These are phyloP conservation scores for Claviceps fusiformis DNA, from an alignment of 2,329 filamentous ascomycete species.

Conservation along the genomic window DNA sequence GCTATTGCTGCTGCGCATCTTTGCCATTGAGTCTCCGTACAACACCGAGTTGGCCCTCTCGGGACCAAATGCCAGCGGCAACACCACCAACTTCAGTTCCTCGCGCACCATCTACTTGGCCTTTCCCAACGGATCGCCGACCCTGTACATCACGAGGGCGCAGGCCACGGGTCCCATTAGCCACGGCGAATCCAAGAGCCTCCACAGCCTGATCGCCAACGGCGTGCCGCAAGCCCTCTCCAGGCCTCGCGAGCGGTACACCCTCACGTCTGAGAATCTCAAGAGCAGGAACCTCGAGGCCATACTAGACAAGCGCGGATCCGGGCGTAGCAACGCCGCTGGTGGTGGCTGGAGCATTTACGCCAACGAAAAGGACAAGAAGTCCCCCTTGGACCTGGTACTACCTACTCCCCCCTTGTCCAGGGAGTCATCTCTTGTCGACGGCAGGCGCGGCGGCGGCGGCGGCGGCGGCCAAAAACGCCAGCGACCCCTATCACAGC, in stretches of 20 bases:
- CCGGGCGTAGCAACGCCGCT: constrained; percentile 55
- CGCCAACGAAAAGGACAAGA: constrained; percentile 43
- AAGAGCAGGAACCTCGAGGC: constrained; percentile 58
- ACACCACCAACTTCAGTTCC: constrained; percentile 40
- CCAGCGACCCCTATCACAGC: constrained; percentile 10
- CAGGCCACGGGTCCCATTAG: constrained; percentile 28
- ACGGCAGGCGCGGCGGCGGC: constrained; percentile 6
- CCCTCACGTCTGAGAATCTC: constrained; percentile 53
- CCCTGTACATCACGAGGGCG: constrained; percentile 52
- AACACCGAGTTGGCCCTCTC: constrained; percentile 42
- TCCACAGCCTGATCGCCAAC: constrained; percentile 60
- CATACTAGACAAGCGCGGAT: constrained; percentile 54
- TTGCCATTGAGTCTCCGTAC: constrained; percentile 71
- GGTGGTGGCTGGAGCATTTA: constrained; percentile 73
- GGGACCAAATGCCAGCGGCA: constrained; percentile 16
- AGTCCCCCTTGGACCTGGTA: constrained; percentile 41
- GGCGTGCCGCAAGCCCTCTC: constrained; percentile 75
- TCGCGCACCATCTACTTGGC: constrained; percentile 65
- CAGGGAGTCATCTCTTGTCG: constrained; percentile 14
- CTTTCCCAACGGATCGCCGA: constrained; percentile 68
- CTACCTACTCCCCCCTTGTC: constrained; percentile 35
- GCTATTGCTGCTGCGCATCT: constrained; percentile 62
- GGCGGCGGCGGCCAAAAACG: constrained; percentile 13
- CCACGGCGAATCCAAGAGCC: constrained; percentile 42
- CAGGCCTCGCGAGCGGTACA: constrained; percentile 56